Percentiles rank a stretch among this genome's conserved stretches.
phyloP scores from a whole-genome alignment of 495 filamentous ascomycete genomes.

The Xylaria cubensis region DNA sequence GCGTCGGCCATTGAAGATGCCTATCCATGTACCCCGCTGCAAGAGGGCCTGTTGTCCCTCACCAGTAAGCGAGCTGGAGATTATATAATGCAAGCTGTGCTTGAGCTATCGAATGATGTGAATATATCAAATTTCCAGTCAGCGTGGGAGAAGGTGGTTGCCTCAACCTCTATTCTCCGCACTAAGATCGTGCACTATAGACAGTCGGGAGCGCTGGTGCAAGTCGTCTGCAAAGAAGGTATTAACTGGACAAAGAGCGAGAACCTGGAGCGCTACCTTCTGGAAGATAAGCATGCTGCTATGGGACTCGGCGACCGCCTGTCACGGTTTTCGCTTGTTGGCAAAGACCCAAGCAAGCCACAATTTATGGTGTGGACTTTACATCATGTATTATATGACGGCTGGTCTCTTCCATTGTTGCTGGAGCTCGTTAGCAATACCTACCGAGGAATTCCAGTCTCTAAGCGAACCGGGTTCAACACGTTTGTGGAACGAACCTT shows the following conservation, averaged over 20 bases:
- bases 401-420: not conserved
- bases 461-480: not conserved
- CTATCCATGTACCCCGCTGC: not conserved
- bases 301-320: not conserved
- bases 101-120: not conserved
- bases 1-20: not conserved
- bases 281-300: not conserved
- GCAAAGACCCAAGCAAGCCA: not conserved
- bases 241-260: not conserved
- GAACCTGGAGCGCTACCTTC: not conserved
- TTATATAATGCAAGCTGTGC: not conserved
- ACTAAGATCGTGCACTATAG: not conserved
- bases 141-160: not conserved
- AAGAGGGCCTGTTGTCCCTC: not conserved
- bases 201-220: not conserved
- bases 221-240: not conserved
- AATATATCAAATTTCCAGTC: not conserved
- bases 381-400: not conserved
- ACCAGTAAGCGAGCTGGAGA: not conserved
- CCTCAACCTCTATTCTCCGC: not conserved
- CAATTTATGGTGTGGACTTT: not conserved
- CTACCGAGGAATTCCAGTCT: not conserved
- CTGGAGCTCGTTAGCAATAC: not conserved
- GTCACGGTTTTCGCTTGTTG: not conserved
- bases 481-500: not conserved